These are phyloP conservation scores for Sporothrix luriei DNA, from an alignment of 2,329 filamentous ascomycete genomes.

Conservation along the genomic window DNA sequence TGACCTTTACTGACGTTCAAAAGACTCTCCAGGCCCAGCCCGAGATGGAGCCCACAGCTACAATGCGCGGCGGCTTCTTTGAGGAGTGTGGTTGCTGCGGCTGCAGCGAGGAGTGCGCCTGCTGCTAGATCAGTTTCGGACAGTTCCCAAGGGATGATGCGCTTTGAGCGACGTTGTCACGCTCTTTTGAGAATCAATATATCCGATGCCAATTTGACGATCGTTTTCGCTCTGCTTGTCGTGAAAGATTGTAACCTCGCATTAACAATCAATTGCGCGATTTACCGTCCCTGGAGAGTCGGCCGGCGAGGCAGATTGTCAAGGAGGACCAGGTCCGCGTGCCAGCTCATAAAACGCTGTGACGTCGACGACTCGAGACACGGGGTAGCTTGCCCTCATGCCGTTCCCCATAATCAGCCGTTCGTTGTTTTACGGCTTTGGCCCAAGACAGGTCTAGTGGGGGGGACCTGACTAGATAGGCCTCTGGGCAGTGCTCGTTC, in stretches of 20 bases:
- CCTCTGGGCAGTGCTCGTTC: not conserved
- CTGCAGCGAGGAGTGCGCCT: conserved; percentile 40
- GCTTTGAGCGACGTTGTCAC: not conserved
- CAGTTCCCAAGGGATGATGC: too few species aligned
- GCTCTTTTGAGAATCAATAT: not conserved
- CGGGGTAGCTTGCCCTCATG: too few species aligned
- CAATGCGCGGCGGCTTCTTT: conserved; percentile 42
- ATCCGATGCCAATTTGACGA: not conserved
- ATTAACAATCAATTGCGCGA: not conserved
- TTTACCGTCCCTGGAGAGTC: conserved; percentile 5
- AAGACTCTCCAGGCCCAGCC: conserved; percentile 40
- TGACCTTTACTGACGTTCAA: not conserved
- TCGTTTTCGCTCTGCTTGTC: not conserved
- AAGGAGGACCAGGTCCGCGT: not conserved
- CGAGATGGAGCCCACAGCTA: conserved; percentile 39
- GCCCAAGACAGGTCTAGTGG: conserved; percentile 3
- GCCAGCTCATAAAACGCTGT: not conserved
- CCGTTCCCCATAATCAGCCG: too few species aligned
- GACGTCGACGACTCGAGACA: conserved; percentile 12
- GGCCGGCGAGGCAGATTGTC: not conserved
- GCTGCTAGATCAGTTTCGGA: conserved; percentile 39
- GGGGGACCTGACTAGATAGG: conserved; percentile 12
- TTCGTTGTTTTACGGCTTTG: too few species aligned
- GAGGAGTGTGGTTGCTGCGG: conserved; percentile 43
- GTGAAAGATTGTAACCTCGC: not conserved